A percentile compares a stretch with the other conserved stretches of the same genome.
Conservation (phyloP, 2,329 filamentous ascomycete genomes). For the Cryoendolithus antarcticus region DNA sequence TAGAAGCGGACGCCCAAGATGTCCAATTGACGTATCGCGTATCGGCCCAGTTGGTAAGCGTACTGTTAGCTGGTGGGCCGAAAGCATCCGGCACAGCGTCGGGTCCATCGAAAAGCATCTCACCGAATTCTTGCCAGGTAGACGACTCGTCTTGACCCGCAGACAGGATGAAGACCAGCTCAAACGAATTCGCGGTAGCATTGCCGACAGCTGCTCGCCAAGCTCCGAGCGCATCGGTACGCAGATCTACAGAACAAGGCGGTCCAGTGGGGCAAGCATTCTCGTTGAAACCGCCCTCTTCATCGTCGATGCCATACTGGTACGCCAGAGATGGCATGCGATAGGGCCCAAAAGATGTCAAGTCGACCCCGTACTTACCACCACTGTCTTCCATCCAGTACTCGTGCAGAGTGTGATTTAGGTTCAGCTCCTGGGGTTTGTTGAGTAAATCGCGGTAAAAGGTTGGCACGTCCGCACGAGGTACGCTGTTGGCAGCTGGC, state of each 20-base stretch:
- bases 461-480: constrained; percentile 35
- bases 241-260: constrained; percentile 36
- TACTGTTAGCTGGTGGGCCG: constrained; percentile 34
- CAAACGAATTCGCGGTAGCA: constrained; percentile 34
- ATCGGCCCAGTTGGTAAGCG: constrained; percentile 33
- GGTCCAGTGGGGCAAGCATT: constrained; percentile 33
- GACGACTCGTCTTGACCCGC: constrained; percentile 44
- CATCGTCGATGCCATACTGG: constrained; percentile 40
- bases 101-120: constrained; percentile 38
- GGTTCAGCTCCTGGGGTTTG: constrained; percentile 37
- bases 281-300: constrained; percentile 32
- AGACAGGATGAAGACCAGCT: constrained; percentile 43
- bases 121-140: constrained; percentile 46
- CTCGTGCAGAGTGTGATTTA: constrained; percentile 42
- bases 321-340: constrained; percentile 35
- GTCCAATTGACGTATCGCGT: constrained; percentile 44
- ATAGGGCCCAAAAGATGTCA: constrained; percentile 42
- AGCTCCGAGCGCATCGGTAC: constrained; percentile 36
- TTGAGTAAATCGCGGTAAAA: constrained; percentile 43
- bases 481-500: constrained; percentile 29
- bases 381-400: constrained; percentile 47
- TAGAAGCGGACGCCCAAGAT: constrained; percentile 39
- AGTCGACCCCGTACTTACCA: constrained; percentile 40
- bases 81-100: constrained; percentile 39
- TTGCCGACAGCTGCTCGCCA: constrained; percentile 43